Evolutionary conservation across 2,329 filamentous ascomycete species (phyloP), one percentile per base, ranked within the genome.

Genomic region (Raffaelea ambrosiae): DNA sequence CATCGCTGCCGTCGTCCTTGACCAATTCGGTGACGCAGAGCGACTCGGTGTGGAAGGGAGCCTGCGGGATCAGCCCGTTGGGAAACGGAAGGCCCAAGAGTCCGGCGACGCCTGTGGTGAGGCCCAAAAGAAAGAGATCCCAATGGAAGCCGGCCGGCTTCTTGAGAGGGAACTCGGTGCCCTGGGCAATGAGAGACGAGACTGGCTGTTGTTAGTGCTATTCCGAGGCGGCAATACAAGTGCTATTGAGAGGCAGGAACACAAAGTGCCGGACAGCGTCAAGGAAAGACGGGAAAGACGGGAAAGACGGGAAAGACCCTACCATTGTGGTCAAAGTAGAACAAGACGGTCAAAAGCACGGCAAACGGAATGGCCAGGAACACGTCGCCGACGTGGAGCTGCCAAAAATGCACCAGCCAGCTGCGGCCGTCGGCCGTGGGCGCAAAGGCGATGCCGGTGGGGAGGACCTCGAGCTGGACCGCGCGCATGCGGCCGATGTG

Each of bases 301-400:
- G 13, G 13, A 29, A 29, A 29, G 13, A 29, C 7, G 13, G 13
- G 26, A 29, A 29, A 29, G 13, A 29, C 7, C 69, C 52, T 68
- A 86, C 84, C 84, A 56, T 93, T 94, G 59, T 94, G 88, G 59
- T 94, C 88, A 61, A 93, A 94, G 69, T 85, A 94, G 61, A 95
- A 95, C 4, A 95, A 67, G 20, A 94, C 81, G 0, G 88, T 95
- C 16, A 95, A 70, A 2, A 95, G 70, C 31, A 94, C 59, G 1
- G 87, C 88, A 66, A 95, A 95, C 0, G 89, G 89, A n/a, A 94
- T 76, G 1, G 89, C 88, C 40, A 89, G 71, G 60, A 95, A 95
- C 7, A 93, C 73, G 48, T 94, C 83, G 0, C 73, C 75, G 5
- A 84, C 79, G 41, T 69, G 70, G 47, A 94, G 73, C 54, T 91